Conservation (phyloP, 192 early-diverging fungal species). For the Chytriomyces sp. region DNA sequence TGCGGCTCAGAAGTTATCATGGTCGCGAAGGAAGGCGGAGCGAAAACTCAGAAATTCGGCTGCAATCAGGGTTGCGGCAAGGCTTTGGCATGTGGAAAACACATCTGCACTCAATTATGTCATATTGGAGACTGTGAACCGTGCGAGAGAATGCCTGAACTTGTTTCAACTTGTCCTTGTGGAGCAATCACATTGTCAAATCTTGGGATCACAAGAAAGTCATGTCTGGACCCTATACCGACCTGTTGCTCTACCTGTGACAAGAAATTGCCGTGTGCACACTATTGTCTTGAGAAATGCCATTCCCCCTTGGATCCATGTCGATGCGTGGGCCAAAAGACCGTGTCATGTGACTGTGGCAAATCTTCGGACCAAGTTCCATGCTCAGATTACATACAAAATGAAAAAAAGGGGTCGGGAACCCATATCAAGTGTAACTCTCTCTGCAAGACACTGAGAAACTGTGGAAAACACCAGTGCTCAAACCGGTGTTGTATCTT, state of each 20-base stretch:
- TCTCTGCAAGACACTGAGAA: conserved; percentile 21
- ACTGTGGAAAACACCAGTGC: conserved; percentile 19
- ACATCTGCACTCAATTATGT: conserved; percentile 4
- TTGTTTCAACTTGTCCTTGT: conserved; percentile 11
- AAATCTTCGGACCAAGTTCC: not conserved
- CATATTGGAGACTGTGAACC: not conserved
- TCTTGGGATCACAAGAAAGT: not conserved
- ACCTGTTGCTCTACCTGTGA: conserved; percentile 10
- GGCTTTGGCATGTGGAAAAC: conserved; percentile 2
- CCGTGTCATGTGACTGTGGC: not conserved
- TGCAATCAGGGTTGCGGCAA: conserved; percentile 10
- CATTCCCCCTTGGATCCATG: not conserved
- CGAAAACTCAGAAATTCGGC: not conserved
- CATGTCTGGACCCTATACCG: conserved; percentile 13
- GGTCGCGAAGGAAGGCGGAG: not conserved
- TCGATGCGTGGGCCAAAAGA: conserved; percentile 15
- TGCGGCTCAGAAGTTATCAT: not conserved
- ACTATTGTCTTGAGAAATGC: conserved; percentile 9
- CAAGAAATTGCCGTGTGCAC: conserved; percentile 2
- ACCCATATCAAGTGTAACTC: conserved; percentile 13
- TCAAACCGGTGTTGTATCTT: conserved; percentile 6
- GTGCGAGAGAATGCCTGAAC: not conserved
- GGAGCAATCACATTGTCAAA: not conserved
- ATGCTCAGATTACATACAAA: not conserved
- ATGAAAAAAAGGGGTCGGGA: not conserved